Evolutionary conservation across 805 yeast genomes (phyloP), one percentile per base, ranked within the genome.

Genomic region (Jamesozyma piceae): DNA sequence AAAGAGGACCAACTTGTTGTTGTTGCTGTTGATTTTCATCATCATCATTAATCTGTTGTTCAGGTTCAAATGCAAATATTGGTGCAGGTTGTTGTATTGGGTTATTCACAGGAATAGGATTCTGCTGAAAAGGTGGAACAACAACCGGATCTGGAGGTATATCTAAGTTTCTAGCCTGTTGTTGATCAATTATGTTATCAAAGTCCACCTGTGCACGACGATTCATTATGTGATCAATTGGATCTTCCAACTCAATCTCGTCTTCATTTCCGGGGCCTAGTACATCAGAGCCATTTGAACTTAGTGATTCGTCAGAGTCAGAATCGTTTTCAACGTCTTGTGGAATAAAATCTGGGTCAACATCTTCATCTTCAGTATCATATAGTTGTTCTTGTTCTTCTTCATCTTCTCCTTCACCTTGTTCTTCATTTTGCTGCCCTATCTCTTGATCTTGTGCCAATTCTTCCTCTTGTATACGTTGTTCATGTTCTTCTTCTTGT

Each of bases 271-370:
- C 28, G 28, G 10, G 6, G 28, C 28, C 28, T 8, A 31, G 17
- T 6, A 4, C 30, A 21, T 32, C 43, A 14, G 15, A 33, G 4
- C n/a, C 17, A 21, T 6, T 19, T 20, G 18, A n/a, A 28, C 28
- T 34, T 10, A 41, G 51, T 2, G 47, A 40, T 13, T 47, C 57
- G n/a, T 44, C 39, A 8, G 53, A 50, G 6, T 45, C 41, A 8
- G 44, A 48, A 11, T 51, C 52, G 21, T 31, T 15, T 17, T 46
- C 49, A 18, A 57, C 39, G 3, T 43, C 51, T 15, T 43, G 27
- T 18, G 45, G 45, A 14, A 39, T 39, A 38, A 38, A 54, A 46
- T 62, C 62, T 6, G 60, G 60, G 39, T 62, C 64, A 15, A 54
- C 55, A 4, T 46, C 55, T 6, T 53, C 62, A 24, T 57, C 58